Evolutionary conservation across 306 rosid genomes (phyloP).

Genomic region (Glycyrrhiza uralensis): DNA sequence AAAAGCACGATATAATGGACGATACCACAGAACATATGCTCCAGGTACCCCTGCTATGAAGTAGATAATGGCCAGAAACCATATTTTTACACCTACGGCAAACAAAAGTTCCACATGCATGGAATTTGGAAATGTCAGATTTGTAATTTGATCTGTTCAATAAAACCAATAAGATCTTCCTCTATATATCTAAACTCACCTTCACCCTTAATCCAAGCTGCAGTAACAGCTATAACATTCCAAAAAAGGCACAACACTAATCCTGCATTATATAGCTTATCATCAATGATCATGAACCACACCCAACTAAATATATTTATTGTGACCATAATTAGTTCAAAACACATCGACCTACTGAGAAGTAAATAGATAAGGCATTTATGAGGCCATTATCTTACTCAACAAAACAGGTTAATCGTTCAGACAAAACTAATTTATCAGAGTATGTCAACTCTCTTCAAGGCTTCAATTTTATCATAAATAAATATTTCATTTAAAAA

Average conservation of each 20-base stretch:
- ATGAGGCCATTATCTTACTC: slow-evolving; percentile 9
- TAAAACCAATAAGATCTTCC: neutral
- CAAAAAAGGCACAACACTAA: slow-evolving; percentile 70
- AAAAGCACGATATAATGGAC: slow-evolving; percentile 79
- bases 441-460: neutral
- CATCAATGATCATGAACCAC: slow-evolving; percentile 18
- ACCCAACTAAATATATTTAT: neutral
- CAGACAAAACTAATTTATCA: neutral
- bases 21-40: slow-evolving; percentile 91
- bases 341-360: neutral
- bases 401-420: neutral
- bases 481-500: neutral
- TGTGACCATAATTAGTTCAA: slow-evolving; percentile 7
- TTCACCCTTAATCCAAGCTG: slow-evolving; percentile 94
- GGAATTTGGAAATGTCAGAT: slow-evolving; percentile 14
- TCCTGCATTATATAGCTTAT: slow-evolving; percentile 54
- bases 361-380: neutral
- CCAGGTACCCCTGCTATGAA: slow-evolving; percentile 91
- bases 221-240: slow-evolving; percentile 79
- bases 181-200: slow-evolving; percentile 38
- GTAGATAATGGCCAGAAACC: slow-evolving; percentile 90
- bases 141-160: neutral
- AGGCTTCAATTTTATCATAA: neutral
- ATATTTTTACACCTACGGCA: slow-evolving; percentile 69
- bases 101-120: slow-evolving; percentile 25